Conservation (phyloP, 371 early-diverging fungal genomes). For the Mortierella sp. region DNA sequence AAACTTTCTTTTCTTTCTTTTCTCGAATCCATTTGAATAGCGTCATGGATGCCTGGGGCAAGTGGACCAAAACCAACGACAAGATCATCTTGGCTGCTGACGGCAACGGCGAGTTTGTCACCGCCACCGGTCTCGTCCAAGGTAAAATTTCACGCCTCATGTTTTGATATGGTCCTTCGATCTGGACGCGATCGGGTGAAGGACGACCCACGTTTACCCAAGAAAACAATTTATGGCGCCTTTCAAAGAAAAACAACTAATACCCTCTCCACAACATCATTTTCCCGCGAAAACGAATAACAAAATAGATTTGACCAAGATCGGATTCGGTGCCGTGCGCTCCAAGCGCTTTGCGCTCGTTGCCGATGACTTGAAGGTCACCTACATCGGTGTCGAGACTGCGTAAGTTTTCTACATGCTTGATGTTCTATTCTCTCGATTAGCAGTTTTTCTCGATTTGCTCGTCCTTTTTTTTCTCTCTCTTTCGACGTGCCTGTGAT, state of each 20-base stretch:
- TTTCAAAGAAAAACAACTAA: background rate
- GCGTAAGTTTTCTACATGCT: conserved; percentile 19
- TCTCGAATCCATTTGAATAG: conserved; percentile 7
- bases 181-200: background rate
- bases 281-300: background rate
- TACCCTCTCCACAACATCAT: background rate
- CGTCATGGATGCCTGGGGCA: conserved; percentile 86
- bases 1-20: background rate
- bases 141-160: conserved; percentile 27
- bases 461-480: background rate
- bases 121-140: conserved; percentile 72
- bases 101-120: conserved; percentile 74
- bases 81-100: conserved; percentile 81
- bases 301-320: conserved; percentile 55
- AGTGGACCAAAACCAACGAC: conserved; percentile 65
- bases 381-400: conserved; percentile 79
- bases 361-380: conserved; percentile 77
- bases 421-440: background rate
- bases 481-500: background rate
- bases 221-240: background rate
- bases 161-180: background rate
- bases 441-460: background rate
- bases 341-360: conserved; percentile 79
- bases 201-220: background rate
- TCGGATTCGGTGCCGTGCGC: conserved; percentile 42